phyloP scores from a whole-genome alignment of 2,329 filamentous ascomycete genomes.

The Colletotrichum destructivum region DNA sequence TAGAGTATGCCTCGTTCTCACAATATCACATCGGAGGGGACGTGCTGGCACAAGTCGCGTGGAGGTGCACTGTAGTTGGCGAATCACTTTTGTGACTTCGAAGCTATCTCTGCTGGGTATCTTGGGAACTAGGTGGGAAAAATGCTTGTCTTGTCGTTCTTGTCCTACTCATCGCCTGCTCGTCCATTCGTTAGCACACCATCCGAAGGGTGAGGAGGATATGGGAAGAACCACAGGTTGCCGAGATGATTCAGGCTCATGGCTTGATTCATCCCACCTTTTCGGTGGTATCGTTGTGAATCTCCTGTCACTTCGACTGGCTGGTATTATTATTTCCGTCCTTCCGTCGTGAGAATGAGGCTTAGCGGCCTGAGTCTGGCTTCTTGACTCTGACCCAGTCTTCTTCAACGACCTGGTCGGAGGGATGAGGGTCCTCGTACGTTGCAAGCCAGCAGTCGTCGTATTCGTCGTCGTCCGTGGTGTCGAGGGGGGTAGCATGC shows the following conservation, averaged over 20 bases:
- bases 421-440: constrained; percentile 20
- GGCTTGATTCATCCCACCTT: neutral
- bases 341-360: no score
- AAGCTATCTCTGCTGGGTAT: neutral
- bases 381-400: constrained; percentile 33
- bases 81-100: neutral
- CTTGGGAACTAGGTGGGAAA: neutral
- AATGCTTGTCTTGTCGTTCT: neutral
- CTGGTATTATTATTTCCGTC: neutral
- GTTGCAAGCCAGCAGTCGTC: constrained; percentile 33
- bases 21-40: neutral
- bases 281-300: neutral
- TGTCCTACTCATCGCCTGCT: neutral
- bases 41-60: neutral
- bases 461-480: constrained; percentile 36
- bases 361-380: constrained; percentile 18
- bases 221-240: neutral
- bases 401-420: constrained; percentile 19
- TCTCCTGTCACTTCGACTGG: neutral
- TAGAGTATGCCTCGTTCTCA: neutral
- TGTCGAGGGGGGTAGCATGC: constrained; percentile 25
- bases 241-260: neutral
- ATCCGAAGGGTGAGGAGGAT: no score
- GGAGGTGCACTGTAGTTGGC: no score
- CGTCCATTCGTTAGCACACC: neutral